A percentile compares a stretch with the other conserved stretches of the same genome.
phyloP scores from a whole-genome alignment of 176 grass and related monocot genomes.

The Triticum urartu region DNA sequence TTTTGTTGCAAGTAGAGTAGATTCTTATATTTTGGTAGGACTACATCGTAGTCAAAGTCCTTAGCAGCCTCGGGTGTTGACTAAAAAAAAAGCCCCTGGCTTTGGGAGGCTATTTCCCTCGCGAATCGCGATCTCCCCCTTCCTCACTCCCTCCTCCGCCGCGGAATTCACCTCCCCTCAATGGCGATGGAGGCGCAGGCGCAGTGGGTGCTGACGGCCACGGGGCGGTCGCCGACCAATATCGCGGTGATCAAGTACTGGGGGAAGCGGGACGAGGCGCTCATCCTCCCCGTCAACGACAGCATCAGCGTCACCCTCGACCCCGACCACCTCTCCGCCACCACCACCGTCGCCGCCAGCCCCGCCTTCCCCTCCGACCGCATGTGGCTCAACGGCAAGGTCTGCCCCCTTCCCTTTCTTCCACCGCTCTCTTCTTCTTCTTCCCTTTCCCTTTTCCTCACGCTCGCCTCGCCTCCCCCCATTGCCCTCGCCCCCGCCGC shows the following conservation, averaged over 20 bases:
- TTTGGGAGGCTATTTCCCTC: too few relatives aligned
- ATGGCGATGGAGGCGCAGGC: slow-evolving; percentile 5
- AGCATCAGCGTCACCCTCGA: slow-evolving; percentile 98
- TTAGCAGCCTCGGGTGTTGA: too few relatives aligned
- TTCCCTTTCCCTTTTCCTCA: too few relatives aligned
- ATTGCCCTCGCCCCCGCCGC: not conserved
- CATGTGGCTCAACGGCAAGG: slow-evolving; percentile 99
- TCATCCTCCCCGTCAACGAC: slow-evolving; percentile 92
- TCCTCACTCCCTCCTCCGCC: too few relatives aligned
- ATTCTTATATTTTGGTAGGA: too few relatives aligned
- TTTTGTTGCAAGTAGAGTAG: too few relatives aligned
- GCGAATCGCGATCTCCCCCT: too few relatives aligned
- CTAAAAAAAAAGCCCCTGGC: too few relatives aligned
- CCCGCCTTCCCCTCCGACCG: slow-evolving; percentile 77
- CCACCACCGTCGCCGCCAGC: slow-evolving; percentile 90
- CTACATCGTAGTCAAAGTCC: too few relatives aligned
- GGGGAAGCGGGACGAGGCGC: slow-evolving; percentile 93
- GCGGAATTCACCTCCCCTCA: too few relatives aligned
- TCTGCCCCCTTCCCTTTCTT: not conserved
- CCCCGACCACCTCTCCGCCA: slow-evolving; percentile 91
- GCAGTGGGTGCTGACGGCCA: slow-evolving; percentile 86
- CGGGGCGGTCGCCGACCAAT: slow-evolving; percentile 87
- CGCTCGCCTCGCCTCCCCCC: not conserved
- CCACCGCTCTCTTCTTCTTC: not conserved
- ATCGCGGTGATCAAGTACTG: slow-evolving; percentile 99